These are phyloP conservation scores for Botrytis elliptica DNA, from an alignment of 2,329 filamentous ascomycete genomes.

Conservation along the genomic window DNA sequence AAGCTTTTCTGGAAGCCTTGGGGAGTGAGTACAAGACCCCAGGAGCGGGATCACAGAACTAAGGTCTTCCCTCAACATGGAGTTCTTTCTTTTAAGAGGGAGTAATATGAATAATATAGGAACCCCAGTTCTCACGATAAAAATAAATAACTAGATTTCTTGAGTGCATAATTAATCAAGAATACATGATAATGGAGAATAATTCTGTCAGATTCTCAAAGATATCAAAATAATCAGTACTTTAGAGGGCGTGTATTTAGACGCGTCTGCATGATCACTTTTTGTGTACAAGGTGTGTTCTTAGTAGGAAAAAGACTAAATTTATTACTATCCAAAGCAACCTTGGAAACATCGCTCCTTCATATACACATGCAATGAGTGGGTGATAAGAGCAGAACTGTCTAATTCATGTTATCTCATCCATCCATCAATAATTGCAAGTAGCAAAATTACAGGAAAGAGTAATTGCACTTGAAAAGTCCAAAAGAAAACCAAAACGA, in stretches of 20 bases:
- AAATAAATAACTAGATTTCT: background rate
- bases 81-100: background rate
- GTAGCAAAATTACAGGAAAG: background rate
- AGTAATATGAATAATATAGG: background rate
- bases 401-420: too few species aligned
- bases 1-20: background rate
- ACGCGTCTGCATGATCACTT: background rate
- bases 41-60: background rate
- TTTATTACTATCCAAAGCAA: background rate
- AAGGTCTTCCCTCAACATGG: background rate
- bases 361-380: background rate
- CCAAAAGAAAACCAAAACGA: background rate
- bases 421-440: background rate
- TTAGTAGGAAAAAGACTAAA: background rate
- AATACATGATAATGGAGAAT: background rate
- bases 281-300: background rate
- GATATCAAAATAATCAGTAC: background rate
- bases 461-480: background rate
- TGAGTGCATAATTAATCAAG: fast-evolving
- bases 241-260: background rate
- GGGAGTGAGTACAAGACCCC: background rate
- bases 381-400: background rate
- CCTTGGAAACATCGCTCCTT: background rate
- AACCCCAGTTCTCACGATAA: fast-evolving
- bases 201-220: background rate